Evolutionary conservation across 2,329 filamentous ascomycete genomes (phyloP), one percentile per base, ranked within the genome.

Genomic region (Colletotrichum incanum): DNA sequence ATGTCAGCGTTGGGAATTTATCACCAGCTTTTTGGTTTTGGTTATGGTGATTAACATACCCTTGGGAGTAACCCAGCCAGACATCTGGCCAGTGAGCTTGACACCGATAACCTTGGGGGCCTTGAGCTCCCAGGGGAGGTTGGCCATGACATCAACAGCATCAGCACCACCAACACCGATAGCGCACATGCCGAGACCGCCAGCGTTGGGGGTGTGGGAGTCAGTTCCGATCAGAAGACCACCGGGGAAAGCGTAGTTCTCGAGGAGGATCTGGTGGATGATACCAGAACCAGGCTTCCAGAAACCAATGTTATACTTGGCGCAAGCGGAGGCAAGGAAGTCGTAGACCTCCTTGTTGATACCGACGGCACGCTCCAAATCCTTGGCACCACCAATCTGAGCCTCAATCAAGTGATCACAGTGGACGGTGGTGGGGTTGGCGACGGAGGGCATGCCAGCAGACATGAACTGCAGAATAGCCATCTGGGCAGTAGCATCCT

Each of bases 311-410:
- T 98, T 96, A 90, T 98, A 99, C 89, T 98, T 99, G 81, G 95
- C 95, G 84, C 96, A 98, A 76, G 96, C 93, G 75, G 92, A 92
- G 74, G 95, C 91, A 82, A 99, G 87, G 90, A 99, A 99, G 86
- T 98, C 93, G 87, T 98, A 99, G 78, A 99, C 96, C 86, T 98
- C 96, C 90, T 97, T 97, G 92, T 98, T 98, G 87, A 98, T 98
- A 78, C 92, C 90, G 80, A 96, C 88, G 79, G 96, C 96, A 80
- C 96, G 92, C 74, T 91, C 93, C 84, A 98, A 88, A 93, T 99
- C 96, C 91, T 98, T 96, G 76, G 89, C 91, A 79, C 95, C 95
- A 82, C 96, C 96, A 79, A 96, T 83, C 86, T 98, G 96, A 74
- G 96, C 96, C 89, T 98, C 96, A 84, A 99, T 99, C 89, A 99